phyloP scores from a whole-genome alignment of 2,329 filamentous ascomycete genomes.

The Tolypocladium sp. region DNA sequence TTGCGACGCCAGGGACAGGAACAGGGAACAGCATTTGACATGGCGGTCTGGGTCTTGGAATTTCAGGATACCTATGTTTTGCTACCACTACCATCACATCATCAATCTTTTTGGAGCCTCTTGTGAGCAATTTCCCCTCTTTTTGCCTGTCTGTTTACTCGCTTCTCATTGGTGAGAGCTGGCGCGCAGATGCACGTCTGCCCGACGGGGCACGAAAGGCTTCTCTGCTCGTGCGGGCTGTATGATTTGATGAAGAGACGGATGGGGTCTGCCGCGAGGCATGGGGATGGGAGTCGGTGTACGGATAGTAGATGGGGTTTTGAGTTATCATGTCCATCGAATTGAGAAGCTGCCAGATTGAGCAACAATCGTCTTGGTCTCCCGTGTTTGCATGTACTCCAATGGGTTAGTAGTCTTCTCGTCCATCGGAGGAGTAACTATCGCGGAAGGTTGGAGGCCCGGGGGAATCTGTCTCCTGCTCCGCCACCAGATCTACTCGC shows the following conservation, averaged over 20 bases:
- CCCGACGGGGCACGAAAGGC: background rate
- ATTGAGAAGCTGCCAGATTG: background rate
- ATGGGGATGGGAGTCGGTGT: background rate
- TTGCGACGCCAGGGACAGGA: background rate
- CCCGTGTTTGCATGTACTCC: background rate
- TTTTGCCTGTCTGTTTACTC: background rate
- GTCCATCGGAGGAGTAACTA: background rate
- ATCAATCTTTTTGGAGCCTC: background rate
- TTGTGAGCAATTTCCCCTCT: background rate
- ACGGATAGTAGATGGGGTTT: background rate
- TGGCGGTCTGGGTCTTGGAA: background rate
- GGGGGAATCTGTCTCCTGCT: too few relatives aligned
- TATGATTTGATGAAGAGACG: background rate
- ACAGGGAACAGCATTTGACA: background rate
- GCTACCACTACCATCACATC: background rate
- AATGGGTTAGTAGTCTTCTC: background rate
- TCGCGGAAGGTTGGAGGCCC: background rate
- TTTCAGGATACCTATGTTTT: background rate
- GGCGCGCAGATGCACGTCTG: background rate
- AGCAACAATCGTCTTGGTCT: background rate
- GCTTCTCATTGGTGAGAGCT: background rate
- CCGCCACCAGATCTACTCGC: background rate
- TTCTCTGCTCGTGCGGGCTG: background rate
- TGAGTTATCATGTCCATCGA: background rate
- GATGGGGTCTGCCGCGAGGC: background rate